Evolutionary conservation across 2,329 filamentous ascomycete species (phyloP).

Genomic region (Epichloe glyceriae): DNA sequence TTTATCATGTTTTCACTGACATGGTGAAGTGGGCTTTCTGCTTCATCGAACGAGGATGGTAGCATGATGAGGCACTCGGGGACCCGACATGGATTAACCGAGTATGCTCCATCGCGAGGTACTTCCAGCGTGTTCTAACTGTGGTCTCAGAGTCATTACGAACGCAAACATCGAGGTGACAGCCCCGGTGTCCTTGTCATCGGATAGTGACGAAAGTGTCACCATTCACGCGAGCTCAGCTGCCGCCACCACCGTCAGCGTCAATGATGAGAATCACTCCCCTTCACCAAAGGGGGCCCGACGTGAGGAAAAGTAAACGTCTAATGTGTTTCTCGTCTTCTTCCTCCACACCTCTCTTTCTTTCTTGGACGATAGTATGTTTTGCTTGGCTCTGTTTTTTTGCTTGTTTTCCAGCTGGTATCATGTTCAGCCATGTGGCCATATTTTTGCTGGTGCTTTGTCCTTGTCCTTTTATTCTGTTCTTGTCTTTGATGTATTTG

Average conservation of each 20-base stretch:
- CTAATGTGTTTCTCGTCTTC: not conserved
- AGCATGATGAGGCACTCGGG: constrained; percentile 17
- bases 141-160: constrained; percentile 20
- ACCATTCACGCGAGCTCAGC: constrained; percentile 41
- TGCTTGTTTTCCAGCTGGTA: constrained; percentile 6
- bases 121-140: constrained; percentile 20
- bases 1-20: constrained; percentile 1
- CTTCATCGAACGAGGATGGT: constrained; percentile 17
- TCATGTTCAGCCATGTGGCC: constrained; percentile 8
- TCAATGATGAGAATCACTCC: constrained; percentile 35
- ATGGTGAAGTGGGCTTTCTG: constrained; percentile 13
- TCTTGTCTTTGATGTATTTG: constrained; percentile 6
- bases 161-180: constrained; percentile 29
- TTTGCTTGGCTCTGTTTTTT: constrained; percentile 7
- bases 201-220: constrained; percentile 39
- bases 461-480: constrained; percentile 7
- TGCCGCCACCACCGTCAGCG: constrained; percentile 17
- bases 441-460: constrained; percentile 5
- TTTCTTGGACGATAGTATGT: constrained; percentile 6
- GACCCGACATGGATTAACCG: constrained; percentile 21
- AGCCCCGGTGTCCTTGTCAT: constrained; percentile 27
- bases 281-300: constrained; percentile 31
- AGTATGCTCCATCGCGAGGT: constrained; percentile 20
- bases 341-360: not conserved
- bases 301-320: constrained; percentile 17